A percentile compares a stretch with the other conserved stretches of the same genome.
phyloP scores from a whole-genome alignment of 352 stramenopile species.

The Phytophthora multivora region DNA sequence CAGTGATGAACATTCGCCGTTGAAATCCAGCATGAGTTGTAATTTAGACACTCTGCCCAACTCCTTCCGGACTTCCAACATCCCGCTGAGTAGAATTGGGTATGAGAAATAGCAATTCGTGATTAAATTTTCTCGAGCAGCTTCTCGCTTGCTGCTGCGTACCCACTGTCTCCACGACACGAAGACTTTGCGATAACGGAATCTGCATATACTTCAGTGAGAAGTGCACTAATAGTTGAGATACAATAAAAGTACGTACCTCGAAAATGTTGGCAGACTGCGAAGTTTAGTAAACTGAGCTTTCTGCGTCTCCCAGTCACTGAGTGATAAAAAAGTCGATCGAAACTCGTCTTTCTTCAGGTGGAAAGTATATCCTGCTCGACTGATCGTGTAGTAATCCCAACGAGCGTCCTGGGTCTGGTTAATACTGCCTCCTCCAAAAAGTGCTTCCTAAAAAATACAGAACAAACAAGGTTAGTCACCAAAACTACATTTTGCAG shows the following conservation, averaged over 20 bases:
- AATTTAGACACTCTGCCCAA: conserved; percentile 33
- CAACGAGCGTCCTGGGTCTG: conserved; percentile 40
- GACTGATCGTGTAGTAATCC: conserved; percentile 79
- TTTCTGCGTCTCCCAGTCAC: conserved; percentile 62
- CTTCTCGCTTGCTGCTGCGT: conserved; percentile 43
- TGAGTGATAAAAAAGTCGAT: conserved; percentile 45
- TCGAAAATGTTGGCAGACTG: conserved; percentile 50
- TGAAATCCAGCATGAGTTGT: conserved; percentile 56
- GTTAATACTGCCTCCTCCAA: conserved; percentile 30
- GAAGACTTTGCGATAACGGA: conserved; percentile 74
- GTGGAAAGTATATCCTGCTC: conserved; percentile 64
- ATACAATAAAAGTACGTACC: conserved; percentile 23
- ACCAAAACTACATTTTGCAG: no score
- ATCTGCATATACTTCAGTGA: conserved; percentile 29
- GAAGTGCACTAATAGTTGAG: no score
- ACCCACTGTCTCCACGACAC: conserved; percentile 62
- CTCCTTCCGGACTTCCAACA: conserved; percentile 40
- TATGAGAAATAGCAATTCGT: conserved; percentile 59
- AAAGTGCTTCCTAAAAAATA: conserved; percentile 19
- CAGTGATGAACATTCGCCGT: conserved; percentile 37
- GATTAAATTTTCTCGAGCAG: conserved; percentile 46
- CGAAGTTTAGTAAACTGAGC: conserved; percentile 43
- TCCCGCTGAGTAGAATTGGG: conserved; percentile 34
- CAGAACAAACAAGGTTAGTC: not conserved
- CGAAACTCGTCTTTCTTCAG: conserved; percentile 50